Evolutionary conservation across 805 yeast species (phyloP).

Genomic region (Schwanniomyces occidentalis): DNA sequence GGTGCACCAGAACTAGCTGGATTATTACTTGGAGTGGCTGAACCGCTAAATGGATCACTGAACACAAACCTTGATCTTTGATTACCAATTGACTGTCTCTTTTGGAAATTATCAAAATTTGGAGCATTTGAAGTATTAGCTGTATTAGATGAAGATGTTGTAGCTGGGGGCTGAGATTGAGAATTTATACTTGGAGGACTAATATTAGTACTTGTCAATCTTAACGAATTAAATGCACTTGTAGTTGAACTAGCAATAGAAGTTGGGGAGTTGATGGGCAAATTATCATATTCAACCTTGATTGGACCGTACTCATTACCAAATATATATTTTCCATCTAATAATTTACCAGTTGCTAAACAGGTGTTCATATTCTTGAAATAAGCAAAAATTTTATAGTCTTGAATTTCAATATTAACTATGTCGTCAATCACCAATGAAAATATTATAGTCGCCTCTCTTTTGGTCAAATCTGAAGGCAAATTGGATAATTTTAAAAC

Average conservation of each 20-base stretch:
- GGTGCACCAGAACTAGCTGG: conserved; percentile 11
- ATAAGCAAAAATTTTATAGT: conserved; percentile 31
- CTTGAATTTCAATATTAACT: conserved; percentile 47
- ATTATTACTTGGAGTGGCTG: conserved; percentile 6
- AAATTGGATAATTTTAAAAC: conserved; percentile 46
- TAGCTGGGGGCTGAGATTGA: conserved; percentile 6
- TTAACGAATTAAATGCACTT: conserved; percentile 26
- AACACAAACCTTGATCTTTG: conserved; percentile 71
- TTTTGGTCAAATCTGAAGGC: conserved; percentile 60
- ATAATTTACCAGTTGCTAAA: conserved; percentile 38
- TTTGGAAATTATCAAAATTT: conserved; percentile 33
- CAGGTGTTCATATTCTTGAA: conserved; percentile 41
- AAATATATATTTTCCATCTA: conserved; percentile 42
- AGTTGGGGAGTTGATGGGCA: conserved; percentile 12
- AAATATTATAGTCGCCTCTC: conserved; percentile 70
- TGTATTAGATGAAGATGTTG: conserved; percentile 10
- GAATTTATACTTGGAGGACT: conserved; percentile 32
- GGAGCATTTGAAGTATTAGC: conserved; percentile 1
- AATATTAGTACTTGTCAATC: conserved; percentile 27
- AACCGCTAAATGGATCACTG: conserved; percentile 57
- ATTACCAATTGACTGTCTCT: conserved; percentile 55
- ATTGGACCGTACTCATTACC: conserved; percentile 37
- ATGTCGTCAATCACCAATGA: conserved; percentile 67
- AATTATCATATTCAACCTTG: conserved; percentile 34
- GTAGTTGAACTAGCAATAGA: conserved; percentile 15